Evolutionary conservation across 2,329 filamentous ascomycete species (phyloP).

Genomic region (Diplocarpon mali): DNA sequence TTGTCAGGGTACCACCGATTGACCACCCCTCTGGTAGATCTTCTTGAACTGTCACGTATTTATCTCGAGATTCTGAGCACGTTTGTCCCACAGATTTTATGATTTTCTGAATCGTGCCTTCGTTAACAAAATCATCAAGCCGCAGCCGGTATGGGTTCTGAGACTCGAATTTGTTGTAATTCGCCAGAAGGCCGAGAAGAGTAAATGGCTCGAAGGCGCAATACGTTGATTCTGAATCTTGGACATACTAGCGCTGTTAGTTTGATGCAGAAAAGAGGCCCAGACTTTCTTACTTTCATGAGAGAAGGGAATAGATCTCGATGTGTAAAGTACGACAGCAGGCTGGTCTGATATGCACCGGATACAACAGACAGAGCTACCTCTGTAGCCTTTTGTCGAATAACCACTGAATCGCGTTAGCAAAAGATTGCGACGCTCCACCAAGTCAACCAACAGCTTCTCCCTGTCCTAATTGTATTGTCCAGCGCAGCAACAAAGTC

Average conservation of each 20-base stretch:
- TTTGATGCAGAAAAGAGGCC: not conserved
- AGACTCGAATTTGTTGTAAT: constrained; percentile 99
- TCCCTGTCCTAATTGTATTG: constrained; percentile 66
- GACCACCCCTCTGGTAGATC: constrained; percentile 88
- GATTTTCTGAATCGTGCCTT: constrained; percentile 73
- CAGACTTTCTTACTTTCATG: constrained; percentile 62
- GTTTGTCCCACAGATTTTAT: constrained; percentile 64
- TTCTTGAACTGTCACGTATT: constrained; percentile 79
- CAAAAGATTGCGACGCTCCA: not conserved
- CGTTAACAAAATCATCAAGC: constrained; percentile 91
- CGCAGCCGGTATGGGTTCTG: constrained; percentile 92
- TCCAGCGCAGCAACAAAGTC: constrained; percentile 82
- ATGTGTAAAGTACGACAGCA: constrained; percentile 91
- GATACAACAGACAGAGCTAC: constrained; percentile 76
- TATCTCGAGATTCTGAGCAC: constrained; percentile 55
- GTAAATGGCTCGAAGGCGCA: constrained; percentile 65
- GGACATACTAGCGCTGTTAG: constrained; percentile 51
- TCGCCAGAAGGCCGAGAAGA: constrained; percentile 76
- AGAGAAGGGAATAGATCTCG: constrained; percentile 86
- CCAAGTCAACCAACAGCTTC: constrained; percentile 44
- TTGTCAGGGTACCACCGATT: constrained; percentile 65
- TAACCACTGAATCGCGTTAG: constrained; percentile 44
- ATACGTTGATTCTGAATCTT: constrained; percentile 58
- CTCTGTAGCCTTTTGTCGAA: constrained; percentile 70
- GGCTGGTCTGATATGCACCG: constrained; percentile 89